phyloP scores from a whole-genome alignment of 2,329 filamentous ascomycete species.

The Fusarium incarnatum region DNA sequence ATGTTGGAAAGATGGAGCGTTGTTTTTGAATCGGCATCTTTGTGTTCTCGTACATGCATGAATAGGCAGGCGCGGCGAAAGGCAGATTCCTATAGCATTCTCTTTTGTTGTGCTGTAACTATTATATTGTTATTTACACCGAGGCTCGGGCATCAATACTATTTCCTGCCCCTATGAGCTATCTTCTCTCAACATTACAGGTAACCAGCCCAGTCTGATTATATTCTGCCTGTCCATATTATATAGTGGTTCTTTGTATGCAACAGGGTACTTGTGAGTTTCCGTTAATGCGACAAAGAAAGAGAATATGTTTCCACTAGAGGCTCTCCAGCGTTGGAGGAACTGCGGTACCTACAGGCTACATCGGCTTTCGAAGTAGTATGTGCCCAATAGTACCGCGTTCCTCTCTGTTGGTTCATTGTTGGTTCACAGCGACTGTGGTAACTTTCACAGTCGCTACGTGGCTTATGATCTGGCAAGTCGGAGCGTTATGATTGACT shows the following conservation, averaged over 20 bases:
- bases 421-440: conserved; percentile 9
- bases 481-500: conserved; percentile 1
- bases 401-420: conserved; percentile 4
- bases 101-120: conserved; percentile 33
- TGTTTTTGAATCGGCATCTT: conserved; percentile 29
- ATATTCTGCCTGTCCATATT: not conserved
- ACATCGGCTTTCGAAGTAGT: not conserved
- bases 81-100: conserved; percentile 43
- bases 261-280: not conserved
- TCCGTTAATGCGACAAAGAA: not conserved
- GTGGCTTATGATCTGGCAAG: conserved; percentile 3
- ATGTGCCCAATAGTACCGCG: conserved; percentile 3
- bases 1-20: conserved; percentile 23
- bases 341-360: not conserved
- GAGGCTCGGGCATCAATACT: conserved; percentile 17
- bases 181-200: not conserved
- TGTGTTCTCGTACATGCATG: conserved; percentile 36
- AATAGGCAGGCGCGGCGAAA: conserved; percentile 42
- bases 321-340: not conserved
- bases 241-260: not conserved
- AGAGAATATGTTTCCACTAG: not conserved
- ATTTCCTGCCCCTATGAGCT: not conserved
- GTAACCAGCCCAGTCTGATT: not conserved
- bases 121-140: conserved; percentile 18
- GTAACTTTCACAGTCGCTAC: conserved; percentile 12